Percentiles rank a stretch among this genome's conserved stretches.
These are phyloP conservation scores for Hanseniaspora pseudoguilliermondii DNA, from an alignment of 805 yeast species.

Conservation along the genomic window DNA sequence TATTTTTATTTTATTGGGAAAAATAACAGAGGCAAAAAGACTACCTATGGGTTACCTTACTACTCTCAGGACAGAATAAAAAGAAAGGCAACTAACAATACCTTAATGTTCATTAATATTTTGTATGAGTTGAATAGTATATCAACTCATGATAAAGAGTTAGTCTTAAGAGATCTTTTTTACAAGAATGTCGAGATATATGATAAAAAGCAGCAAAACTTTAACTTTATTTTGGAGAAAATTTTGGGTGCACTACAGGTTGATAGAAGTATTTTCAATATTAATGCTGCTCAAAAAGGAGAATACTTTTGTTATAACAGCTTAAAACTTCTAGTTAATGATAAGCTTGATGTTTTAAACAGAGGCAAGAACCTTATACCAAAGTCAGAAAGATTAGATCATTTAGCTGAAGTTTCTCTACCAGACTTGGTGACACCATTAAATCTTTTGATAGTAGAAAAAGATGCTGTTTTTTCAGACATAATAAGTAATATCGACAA, in stretches of 20 bases:
- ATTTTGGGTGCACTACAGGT: constrained; percentile 32
- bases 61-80: neutral
- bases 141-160: neutral
- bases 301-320: constrained; percentile 26
- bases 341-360: constrained; percentile 14
- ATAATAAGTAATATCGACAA: neutral
- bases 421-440: neutral
- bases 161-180: constrained; percentile 45
- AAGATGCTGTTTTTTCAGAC: constrained; percentile 38
- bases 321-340: neutral
- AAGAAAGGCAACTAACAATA: neutral
- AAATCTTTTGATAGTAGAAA: constrained; percentile 35
- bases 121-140: constrained; percentile 2
- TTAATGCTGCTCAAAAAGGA: constrained; percentile 54
- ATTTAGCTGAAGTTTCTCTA: neutral
- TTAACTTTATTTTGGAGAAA: constrained; percentile 31
- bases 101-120: constrained; percentile 7
- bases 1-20: neutral
- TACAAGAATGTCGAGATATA: constrained; percentile 50
- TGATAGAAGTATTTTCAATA: constrained; percentile 32
- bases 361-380: constrained; percentile 29
- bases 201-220: constrained; percentile 30
- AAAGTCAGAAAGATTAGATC: constrained; percentile 21
- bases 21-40: constrained; percentile 4
- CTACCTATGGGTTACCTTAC: neutral